Percentiles rank a stretch among this genome's conserved stretches.
These are phyloP conservation scores for Tetrahymena malaccensis DNA, from an alignment of 73 alveolate genomes.

Conservation along the genomic window DNA sequence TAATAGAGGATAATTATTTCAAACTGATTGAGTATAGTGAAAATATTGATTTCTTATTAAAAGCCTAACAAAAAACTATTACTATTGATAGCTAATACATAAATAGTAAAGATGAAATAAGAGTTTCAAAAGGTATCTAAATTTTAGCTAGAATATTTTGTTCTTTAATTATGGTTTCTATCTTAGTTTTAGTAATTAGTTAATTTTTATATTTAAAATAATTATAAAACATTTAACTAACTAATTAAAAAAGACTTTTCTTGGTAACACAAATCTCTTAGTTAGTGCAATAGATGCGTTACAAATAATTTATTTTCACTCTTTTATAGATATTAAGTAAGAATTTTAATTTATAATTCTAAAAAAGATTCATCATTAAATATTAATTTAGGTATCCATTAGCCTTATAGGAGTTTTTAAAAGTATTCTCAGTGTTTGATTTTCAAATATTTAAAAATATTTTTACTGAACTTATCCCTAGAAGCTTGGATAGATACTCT, in stretches of 20 bases:
- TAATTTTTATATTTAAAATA: no score
- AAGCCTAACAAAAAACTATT: neutral
- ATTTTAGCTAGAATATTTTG: neutral
- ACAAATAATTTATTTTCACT: neutral
- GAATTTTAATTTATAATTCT: neutral
- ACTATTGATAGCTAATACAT: neutral
- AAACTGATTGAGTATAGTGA: neutral
- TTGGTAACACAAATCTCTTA: neutral
- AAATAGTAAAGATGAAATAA: neutral
- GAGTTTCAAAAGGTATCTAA: neutral
- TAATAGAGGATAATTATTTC: neutral
- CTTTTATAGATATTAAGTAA: neutral
- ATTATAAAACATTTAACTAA: no score
- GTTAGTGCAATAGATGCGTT: neutral
- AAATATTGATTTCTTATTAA: neutral
- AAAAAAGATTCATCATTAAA: neutral
- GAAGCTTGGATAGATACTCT: neutral
- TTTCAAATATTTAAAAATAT: neutral
- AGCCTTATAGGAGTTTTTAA: neutral
- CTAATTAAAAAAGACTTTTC: neutral
- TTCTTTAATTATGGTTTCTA: neutral
- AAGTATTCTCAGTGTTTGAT: neutral
- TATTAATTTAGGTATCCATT: neutral
- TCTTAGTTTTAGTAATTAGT: neutral
- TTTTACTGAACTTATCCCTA: neutral